Percentiles rank a stretch among this genome's conserved stretches.
Evolutionary conservation across 148 eudicot species (phyloP).

Genomic region (Heliosperma pusillum): DNA sequence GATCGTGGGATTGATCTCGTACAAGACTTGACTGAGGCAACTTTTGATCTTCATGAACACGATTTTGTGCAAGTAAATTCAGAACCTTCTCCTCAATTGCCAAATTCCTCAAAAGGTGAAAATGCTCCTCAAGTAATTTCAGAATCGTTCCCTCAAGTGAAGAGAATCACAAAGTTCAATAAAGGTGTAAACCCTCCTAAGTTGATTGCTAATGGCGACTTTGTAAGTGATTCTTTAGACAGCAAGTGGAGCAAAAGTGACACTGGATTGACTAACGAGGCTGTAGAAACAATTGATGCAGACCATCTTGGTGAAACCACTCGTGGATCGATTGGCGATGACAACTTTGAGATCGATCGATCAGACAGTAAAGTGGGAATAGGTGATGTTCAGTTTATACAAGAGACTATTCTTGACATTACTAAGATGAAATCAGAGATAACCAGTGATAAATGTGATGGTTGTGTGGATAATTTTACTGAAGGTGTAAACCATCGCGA

Average conservation of each 20-base stretch:
- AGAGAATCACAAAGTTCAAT: slow-evolving; percentile 24
- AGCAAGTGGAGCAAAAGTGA: slow-evolving; percentile 2
- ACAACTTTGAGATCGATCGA: neutral
- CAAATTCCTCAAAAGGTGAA: too few relatives aligned
- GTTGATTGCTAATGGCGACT: slow-evolving; percentile 21
- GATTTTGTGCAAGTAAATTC: too few relatives aligned
- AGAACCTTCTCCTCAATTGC: too few relatives aligned
- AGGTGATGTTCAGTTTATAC: neutral
- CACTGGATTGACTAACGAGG: slow-evolving; percentile 7
- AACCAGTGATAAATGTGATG: neutral
- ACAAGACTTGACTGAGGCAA: too few relatives aligned
- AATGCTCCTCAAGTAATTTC: slow-evolving; percentile 22
- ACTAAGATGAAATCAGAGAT: neutral
- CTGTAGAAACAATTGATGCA: neutral
- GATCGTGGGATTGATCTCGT: too few relatives aligned
- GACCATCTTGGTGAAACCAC: slow-evolving; percentile 4
- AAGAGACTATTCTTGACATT: slow-evolving; percentile 2
- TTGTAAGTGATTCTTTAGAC: slow-evolving; percentile 40
- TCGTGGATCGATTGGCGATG: neutral
- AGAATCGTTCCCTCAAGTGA: slow-evolving; percentile 21
- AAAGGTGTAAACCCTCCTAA: slow-evolving; percentile 26
- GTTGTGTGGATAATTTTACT: too few relatives aligned
- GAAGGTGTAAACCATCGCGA: slow-evolving; percentile 27
- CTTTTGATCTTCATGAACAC: slow-evolving; percentile 17
- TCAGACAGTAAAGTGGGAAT: neutral